Percentiles rank a stretch among this genome's conserved stretches.
phyloP scores from a whole-genome alignment of 805 yeast genomes.

The Zygoascus biomembranicola region DNA sequence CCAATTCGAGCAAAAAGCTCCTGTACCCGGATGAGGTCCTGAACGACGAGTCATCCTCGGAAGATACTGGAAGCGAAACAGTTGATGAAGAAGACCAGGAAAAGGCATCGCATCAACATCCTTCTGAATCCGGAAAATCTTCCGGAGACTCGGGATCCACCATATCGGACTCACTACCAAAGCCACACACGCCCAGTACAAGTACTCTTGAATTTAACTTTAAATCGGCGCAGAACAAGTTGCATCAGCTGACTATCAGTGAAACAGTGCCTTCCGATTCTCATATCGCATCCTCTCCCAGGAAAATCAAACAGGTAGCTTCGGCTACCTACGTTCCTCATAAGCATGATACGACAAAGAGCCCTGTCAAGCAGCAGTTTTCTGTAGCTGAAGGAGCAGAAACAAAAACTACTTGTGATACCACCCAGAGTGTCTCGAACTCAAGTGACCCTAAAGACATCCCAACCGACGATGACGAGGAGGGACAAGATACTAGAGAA shows the following conservation, averaged over 20 bases:
- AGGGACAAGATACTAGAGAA: background rate
- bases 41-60: background rate
- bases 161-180: background rate
- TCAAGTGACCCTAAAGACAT: background rate
- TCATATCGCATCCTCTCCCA: slow-evolving; percentile 1
- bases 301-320: slow-evolving; percentile 3
- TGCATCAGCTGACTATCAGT: background rate
- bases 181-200: background rate
- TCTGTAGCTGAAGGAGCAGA: background rate
- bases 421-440: background rate
- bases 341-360: slow-evolving; percentile 4
- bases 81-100: background rate
- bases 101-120: background rate
- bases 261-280: background rate
- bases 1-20: background rate
- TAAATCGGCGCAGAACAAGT: background rate
- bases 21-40: background rate
- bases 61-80: background rate
- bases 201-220: background rate
- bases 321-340: slow-evolving; percentile 17
- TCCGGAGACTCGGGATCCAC: background rate
- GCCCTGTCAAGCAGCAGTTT: background rate
- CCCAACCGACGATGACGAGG: background rate
- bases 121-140: background rate
- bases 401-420: background rate